Conservation (phyloP, 1,284 basidiomycete species). For the Blastosporella zonata region DNA sequence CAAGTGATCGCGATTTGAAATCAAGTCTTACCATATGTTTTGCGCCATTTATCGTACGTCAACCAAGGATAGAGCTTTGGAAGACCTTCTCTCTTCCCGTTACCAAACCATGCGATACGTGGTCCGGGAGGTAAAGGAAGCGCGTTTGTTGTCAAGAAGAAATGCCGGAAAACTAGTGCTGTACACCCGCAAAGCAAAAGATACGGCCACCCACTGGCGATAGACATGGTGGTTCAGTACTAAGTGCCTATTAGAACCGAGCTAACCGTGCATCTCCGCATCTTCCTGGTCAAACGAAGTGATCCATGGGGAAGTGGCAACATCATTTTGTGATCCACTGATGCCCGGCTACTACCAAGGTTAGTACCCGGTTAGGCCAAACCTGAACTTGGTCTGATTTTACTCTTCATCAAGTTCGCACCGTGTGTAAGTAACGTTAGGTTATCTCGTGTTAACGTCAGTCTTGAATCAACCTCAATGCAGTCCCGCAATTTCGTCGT, state of each 20-base stretch:
- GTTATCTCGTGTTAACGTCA: too few relatives aligned
- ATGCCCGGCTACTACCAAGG: background rate
- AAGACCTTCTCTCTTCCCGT: conserved; percentile 2
- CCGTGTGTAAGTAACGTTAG: too few relatives aligned
- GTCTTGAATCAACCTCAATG: background rate
- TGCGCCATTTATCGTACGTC: conserved; percentile 7
- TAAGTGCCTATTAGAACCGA: too few relatives aligned
- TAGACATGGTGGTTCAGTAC: background rate
- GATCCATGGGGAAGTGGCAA: background rate
- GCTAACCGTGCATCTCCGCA: too few relatives aligned
- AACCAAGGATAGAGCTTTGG: conserved; percentile 5
- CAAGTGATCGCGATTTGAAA: background rate
- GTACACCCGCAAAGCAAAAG: background rate
- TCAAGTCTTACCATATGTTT: conserved; percentile 7
- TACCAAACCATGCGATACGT: conserved; percentile 7
- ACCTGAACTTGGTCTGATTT: too few relatives aligned
- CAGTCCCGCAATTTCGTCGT: background rate
- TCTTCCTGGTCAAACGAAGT: background rate
- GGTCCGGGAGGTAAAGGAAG: conserved; percentile 13
- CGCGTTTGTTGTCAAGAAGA: background rate
- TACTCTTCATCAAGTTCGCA: background rate
- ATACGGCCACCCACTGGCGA: conserved; percentile 7
- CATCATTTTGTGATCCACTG: background rate
- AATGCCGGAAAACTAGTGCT: background rate
- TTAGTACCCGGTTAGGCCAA: too few relatives aligned